Conservation (phyloP, 371 early-diverging fungal genomes). For the Apophysomyces variabilis region DNA sequence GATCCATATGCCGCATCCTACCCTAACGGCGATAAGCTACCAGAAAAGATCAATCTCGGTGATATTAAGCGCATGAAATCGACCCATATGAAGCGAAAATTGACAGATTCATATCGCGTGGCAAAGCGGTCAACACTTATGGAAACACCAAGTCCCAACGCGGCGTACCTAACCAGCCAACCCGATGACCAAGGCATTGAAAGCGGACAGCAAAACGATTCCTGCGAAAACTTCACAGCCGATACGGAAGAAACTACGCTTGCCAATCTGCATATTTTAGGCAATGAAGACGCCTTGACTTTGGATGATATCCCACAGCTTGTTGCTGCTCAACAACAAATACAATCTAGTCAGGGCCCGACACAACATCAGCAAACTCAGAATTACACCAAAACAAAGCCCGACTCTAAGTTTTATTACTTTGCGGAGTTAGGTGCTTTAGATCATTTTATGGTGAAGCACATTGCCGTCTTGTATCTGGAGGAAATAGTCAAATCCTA, state of each 20-base stretch:
- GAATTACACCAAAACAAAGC: constrained; percentile 37
- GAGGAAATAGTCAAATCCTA: constrained; percentile 71
- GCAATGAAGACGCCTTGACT: constrained; percentile 20
- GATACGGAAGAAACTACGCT: constrained; percentile 10
- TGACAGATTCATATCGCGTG: constrained; percentile 60
- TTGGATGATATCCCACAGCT: constrained; percentile 19
- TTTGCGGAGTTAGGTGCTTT: constrained; percentile 84
- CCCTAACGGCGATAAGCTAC: neutral
- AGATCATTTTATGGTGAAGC: constrained; percentile 84
- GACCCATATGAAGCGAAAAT: constrained; percentile 58
- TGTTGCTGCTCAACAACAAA: constrained; percentile 13
- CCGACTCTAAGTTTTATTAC: constrained; percentile 58
- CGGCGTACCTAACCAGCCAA: constrained; percentile 30
- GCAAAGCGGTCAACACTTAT: constrained; percentile 64
- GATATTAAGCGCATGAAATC: constrained; percentile 71
- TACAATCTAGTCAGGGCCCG: constrained; percentile 6
- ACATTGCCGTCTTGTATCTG: constrained; percentile 80
- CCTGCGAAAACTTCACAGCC: neutral
- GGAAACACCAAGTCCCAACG: constrained; percentile 53
- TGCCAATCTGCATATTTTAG: constrained; percentile 15
- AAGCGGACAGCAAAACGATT: neutral
- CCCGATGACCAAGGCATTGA: constrained; percentile 20
- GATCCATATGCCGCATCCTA: constrained; percentile 14
- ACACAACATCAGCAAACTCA: constrained; percentile 23
- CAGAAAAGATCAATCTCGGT: constrained; percentile 50